Evolutionary conservation across 164 flowering plant genomes (phyloP).

Genomic region (Berberis thunbergii): DNA sequence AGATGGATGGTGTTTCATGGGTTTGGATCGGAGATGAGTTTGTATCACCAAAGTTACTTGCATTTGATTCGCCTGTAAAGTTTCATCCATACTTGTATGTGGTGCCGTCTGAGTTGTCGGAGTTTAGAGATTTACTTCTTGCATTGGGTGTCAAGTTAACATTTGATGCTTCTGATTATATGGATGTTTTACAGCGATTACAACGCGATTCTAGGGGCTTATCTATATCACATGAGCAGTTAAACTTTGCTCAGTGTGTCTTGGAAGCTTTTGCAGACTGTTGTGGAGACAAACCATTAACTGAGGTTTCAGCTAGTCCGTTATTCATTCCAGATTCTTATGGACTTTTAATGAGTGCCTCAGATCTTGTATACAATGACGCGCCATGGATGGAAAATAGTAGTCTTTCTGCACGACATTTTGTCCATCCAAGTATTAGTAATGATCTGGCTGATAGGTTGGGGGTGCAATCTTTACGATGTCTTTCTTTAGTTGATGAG

Average conservation of each 20-base stretch:
- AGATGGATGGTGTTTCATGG: conserved; percentile 64
- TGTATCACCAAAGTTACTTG: conserved; percentile 64
- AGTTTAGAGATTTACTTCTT: conserved; percentile 62
- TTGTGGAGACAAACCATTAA: conserved; percentile 31
- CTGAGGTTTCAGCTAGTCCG: conserved; percentile 29
- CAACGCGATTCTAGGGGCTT: conserved; percentile 51
- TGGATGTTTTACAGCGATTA: conserved; percentile 49
- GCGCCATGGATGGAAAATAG: conserved; percentile 93
- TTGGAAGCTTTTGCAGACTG: conserved; percentile 87
- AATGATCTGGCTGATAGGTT: conserved; percentile 71
- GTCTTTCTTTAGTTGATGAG: conserved; percentile 74
- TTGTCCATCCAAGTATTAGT: conserved; percentile 73
- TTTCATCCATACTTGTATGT: conserved; percentile 85
- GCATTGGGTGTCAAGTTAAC: conserved; percentile 64
- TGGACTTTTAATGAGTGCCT: conserved; percentile 46
- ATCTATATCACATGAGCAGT: conserved; percentile 61
- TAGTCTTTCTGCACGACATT: conserved; percentile 35
- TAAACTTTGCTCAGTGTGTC: conserved; percentile 66
- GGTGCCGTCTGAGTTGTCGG: conserved; percentile 87
- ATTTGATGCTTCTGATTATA: conserved; percentile 66
- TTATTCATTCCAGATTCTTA: conserved; percentile 68
- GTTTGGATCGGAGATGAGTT: conserved; percentile 97
- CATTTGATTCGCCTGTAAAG: conserved; percentile 94
- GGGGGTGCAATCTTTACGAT: conserved; percentile 80
- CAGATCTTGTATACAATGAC: conserved; percentile 81